Base-by-base conservation (phyloP, 139 green algal genomes). In the Micractinium conductrix region DNA sequence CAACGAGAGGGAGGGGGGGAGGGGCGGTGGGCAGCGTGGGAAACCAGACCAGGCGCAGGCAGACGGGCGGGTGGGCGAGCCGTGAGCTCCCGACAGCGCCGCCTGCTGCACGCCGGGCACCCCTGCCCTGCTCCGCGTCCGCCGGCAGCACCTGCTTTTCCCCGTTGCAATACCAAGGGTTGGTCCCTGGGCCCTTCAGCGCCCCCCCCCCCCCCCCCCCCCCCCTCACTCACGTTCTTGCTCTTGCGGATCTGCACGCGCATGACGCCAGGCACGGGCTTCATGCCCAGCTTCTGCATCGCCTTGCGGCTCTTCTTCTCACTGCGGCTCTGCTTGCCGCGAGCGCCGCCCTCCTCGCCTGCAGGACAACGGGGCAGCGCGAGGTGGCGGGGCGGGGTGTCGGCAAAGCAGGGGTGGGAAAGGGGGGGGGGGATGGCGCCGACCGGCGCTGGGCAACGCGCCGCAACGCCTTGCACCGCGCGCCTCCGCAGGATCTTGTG, bases 241-340 rank as follows among this genome's bases (percentile, higher is more conserved):
- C 90, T 97, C 91, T 99, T 99, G 87, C 95, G 96, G 89, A 99
- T 99, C 84, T 97, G 98, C 44, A 99, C 97, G 42, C 96, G 91
- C 14, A 89, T 86, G 1, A 99, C 94, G 40, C 93, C 95, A 5
- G 94, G 89, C 74, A 99, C 92, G 10, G 95, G 94, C 95, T 99
- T 98, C 96, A 99, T 98, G 84, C 97, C 97, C 30, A 99, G 93
- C 95, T 99, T 99, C 89, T 97, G 93, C 93, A 99, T 97, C 2
- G 97, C 97, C 92, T 99, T 99, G 33, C 97, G 86, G 84, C 89
- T 95, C 94, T 99, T 99, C 95, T 99, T 99, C 90, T 99, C 97
- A 37, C 91, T 94, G 48, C 96, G 93, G 91, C 92, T 98, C 93
- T 99, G 96, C 92, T 98, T 98, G 78, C 92, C 87, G 28, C 94